Conservation (phyloP, 208 protist genomes). For the Leishmania aethiopica region DNA sequence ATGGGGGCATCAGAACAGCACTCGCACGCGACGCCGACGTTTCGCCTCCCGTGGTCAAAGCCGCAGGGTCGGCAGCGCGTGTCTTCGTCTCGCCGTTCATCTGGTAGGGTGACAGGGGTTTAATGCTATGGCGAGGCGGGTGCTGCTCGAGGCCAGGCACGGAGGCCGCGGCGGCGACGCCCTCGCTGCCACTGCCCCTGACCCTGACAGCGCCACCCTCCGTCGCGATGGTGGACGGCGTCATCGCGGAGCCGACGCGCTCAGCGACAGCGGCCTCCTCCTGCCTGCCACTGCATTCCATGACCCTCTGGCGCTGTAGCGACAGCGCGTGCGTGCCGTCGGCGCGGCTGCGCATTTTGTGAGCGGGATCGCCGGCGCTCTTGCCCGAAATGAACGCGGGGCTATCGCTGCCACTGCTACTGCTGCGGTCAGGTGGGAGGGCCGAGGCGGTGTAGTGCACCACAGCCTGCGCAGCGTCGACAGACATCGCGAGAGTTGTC, state of each 20-base stretch:
- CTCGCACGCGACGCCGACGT: slow-evolving; percentile 16
- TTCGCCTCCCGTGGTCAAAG: slow-evolving; percentile 2
- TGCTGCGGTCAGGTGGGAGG: slow-evolving; percentile 25
- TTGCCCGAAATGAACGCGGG: neutral
- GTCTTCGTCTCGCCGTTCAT: slow-evolving; percentile 22
- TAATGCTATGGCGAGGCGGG: neutral
- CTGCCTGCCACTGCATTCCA: slow-evolving; percentile 10
- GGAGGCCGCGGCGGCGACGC: neutral
- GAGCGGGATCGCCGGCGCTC: neutral
- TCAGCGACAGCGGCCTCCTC: slow-evolving; percentile 9
- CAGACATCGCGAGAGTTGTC: slow-evolving; percentile 9
- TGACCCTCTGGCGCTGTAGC: neutral
- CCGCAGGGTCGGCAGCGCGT: slow-evolving; percentile 16
- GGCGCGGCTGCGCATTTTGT: neutral
- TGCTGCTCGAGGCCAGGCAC: neutral
- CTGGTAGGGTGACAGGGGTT: neutral
- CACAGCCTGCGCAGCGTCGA: slow-evolving; percentile 18
- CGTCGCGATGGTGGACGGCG: neutral
- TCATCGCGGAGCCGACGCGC: neutral
- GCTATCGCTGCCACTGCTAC: slow-evolving; percentile 14
- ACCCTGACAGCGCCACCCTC: slow-evolving; percentile 6
- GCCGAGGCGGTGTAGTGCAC: slow-evolving; percentile 24
- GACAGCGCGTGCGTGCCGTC: neutral
- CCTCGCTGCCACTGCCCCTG: neutral
- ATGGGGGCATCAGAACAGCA: slow-evolving; percentile 29